Conservation (phyloP, 169 alveolate genomes). For the Eimeria falciformis region DNA sequence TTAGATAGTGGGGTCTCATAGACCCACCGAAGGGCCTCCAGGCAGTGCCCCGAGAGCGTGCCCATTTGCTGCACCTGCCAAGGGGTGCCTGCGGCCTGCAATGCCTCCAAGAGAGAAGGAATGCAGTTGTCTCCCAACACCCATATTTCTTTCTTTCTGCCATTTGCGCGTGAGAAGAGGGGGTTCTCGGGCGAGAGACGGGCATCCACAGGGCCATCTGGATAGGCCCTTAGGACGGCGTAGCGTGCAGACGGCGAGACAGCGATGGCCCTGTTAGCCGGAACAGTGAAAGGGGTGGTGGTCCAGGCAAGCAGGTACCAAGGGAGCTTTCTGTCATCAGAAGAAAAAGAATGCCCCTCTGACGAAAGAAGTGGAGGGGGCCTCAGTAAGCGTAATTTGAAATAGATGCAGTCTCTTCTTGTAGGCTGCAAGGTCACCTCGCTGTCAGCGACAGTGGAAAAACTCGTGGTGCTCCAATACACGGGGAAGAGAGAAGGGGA, state of each 20-base stretch:
- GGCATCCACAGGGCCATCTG: background rate
- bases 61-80: constrained; percentile 52
- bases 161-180: no score
- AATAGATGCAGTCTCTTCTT: constrained; percentile 38
- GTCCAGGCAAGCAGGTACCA: constrained; percentile 84
- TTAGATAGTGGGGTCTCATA: no score
- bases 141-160: constrained; percentile 28
- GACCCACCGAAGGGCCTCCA: constrained; percentile 44
- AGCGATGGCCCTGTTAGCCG: constrained; percentile 85
- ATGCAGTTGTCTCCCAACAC: constrained; percentile 54
- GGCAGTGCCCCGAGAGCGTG: constrained; percentile 28
- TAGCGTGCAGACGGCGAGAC: constrained; percentile 78
- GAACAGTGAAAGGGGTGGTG: constrained; percentile 86
- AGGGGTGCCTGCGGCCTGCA: constrained; percentile 25
- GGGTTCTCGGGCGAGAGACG: background rate
- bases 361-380: constrained; percentile 22
- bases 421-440: constrained; percentile 61
- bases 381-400: constrained; percentile 17
- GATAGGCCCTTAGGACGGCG: constrained; percentile 55
- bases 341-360: background rate
- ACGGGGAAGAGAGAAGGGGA: constrained; percentile 63
- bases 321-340: background rate
- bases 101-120: constrained; percentile 24
- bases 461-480: constrained; percentile 46
- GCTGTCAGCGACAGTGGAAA: constrained; percentile 50